Conservation (phyloP, 371 early-diverging fungal species). For the Entomophthora muscae region DNA sequence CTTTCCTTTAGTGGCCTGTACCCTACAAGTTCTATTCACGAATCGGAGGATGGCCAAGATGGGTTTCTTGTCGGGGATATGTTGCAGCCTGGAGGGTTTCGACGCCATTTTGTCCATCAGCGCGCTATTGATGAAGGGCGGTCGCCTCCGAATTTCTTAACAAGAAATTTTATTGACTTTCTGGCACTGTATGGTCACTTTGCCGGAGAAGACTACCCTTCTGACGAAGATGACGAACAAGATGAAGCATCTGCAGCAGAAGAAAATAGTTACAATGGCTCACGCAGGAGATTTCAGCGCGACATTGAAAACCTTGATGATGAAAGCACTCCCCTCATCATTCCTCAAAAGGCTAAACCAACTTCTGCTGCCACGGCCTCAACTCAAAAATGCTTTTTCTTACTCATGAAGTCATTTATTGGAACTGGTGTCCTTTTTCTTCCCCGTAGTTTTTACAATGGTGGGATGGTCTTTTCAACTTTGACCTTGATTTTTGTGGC, state of each 20-base stretch:
- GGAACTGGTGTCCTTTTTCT: constrained; percentile 78
- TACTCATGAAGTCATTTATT: constrained; percentile 72
- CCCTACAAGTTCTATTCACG: constrained; percentile 21
- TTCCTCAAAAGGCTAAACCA: constrained; percentile 29
- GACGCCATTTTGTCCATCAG: constrained; percentile 61
- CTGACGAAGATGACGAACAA: too few relatives aligned
- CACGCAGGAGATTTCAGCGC: constrained; percentile 10
- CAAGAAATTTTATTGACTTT: constrained; percentile 84
- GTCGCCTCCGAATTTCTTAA: constrained; percentile 45
- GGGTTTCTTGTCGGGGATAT: constrained; percentile 10
- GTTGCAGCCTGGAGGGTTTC: constrained; percentile 68
- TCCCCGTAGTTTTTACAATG: constrained; percentile 49
- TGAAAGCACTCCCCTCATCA: constrained; percentile 3
- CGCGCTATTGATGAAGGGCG: constrained; percentile 52
- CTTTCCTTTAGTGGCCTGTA: constrained; percentile 33
- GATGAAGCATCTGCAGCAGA: constrained; percentile 20
- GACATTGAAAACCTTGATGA: constrained; percentile 3
- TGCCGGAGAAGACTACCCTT: constrained; percentile 82
- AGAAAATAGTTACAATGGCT: constrained; percentile 11
- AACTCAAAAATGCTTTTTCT: constrained; percentile 61
- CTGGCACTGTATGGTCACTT: constrained; percentile 85
- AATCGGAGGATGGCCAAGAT: constrained; percentile 16
- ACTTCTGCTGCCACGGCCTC: constrained; percentile 38
- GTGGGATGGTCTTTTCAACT: constrained; percentile 42
- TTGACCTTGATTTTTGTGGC: constrained; percentile 31